Percentiles rank a stretch among this genome's conserved stretches.
phyloP scores from a whole-genome alignment of 768 basidiomycete species.

The Hirschioporus abietinus region DNA sequence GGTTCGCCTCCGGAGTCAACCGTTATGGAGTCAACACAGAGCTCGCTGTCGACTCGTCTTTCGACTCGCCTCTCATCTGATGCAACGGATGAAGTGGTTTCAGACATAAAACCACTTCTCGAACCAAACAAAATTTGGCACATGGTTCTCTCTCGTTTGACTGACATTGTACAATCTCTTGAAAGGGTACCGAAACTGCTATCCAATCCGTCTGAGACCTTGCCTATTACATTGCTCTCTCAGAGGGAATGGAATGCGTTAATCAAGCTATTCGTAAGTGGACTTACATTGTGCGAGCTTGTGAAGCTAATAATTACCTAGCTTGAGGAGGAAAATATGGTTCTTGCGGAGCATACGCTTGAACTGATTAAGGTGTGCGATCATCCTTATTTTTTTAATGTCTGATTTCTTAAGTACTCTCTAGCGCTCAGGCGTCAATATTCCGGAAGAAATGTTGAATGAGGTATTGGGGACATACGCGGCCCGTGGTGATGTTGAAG shows the following conservation, averaged over 20 bases:
- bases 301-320: background rate
- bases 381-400: background rate
- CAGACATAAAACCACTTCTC: background rate
- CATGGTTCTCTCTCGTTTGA: background rate
- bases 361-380: slow-evolving; percentile 45
- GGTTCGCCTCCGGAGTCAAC: background rate
- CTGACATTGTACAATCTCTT: background rate
- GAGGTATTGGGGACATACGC: slow-evolving; percentile 47
- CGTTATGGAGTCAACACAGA: background rate
- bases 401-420: background rate
- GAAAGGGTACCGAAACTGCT: background rate
- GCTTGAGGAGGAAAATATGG: slow-evolving; percentile 44
- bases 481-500: slow-evolving; percentile 35
- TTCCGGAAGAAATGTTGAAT: slow-evolving; percentile 41
- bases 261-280: slow-evolving; percentile 44
- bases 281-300: background rate
- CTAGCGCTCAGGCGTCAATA: slow-evolving; percentile 37
- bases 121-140: slow-evolving; percentile 2
- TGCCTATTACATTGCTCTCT: slow-evolving; percentile 42
- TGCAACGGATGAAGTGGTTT: background rate
- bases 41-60: background rate
- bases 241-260: slow-evolving; percentile 50
- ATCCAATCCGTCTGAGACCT: background rate
- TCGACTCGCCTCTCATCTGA: background rate
- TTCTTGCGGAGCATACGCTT: slow-evolving; percentile 41